Conservation (phyloP, 1,284 basidiomycete genomes). For the Inonotus obliquus region DNA sequence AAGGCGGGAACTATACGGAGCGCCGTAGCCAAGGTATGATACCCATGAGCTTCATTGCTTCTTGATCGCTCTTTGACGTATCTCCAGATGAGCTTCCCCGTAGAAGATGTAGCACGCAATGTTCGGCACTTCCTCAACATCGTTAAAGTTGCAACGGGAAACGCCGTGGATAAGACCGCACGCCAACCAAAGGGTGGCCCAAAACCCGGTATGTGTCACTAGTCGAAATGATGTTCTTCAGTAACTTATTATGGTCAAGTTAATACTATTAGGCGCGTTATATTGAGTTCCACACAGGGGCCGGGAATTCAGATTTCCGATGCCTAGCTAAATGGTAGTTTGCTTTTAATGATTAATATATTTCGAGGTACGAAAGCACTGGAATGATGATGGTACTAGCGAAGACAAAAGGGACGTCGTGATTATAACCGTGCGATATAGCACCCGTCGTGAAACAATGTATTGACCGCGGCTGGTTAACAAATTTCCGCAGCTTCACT, state of each 20-base stretch:
- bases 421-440: neutral
- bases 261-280: conserved; percentile 66
- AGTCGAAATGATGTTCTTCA: neutral
- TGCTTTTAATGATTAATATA: neutral
- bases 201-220: conserved; percentile 6
- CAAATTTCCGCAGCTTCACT: neutral
- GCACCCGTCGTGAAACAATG: neutral
- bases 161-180: conserved; percentile 41
- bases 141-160: conserved; percentile 74
- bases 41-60: conserved; percentile 1
- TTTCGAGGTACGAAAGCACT: neutral
- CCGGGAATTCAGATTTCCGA: conserved; percentile 78
- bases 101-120: conserved; percentile 76
- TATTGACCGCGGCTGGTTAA: neutral
- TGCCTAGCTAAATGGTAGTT: conserved; percentile 20
- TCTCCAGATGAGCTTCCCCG: conserved; percentile 66
- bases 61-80: conserved; percentile 2
- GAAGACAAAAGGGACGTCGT: neutral
- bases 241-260: conserved; percentile 35
- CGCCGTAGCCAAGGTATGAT: conserved; percentile 63
- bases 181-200: conserved; percentile 27
- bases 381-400: neutral
- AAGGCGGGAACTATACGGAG: conserved; percentile 81
- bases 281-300: conserved; percentile 82
- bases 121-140: conserved; percentile 73